Evolutionary conservation across 2,329 filamentous ascomycete genomes (phyloP).

Genomic region (Colletotrichum orbiculare): DNA sequence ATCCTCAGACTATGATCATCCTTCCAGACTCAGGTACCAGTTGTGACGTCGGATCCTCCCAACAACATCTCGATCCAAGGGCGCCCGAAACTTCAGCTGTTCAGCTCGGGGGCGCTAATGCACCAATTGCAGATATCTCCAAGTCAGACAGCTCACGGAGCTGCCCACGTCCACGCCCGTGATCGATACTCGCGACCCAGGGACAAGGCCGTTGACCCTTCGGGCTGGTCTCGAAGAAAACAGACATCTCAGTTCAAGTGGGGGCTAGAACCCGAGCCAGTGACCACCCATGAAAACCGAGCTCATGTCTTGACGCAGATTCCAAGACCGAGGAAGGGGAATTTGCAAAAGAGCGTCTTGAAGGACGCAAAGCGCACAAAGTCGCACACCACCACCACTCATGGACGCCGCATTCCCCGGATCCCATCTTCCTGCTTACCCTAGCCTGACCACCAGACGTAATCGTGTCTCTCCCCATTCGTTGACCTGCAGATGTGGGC

Average conservation of each 20-base stretch:
- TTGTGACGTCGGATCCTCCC: too few relatives aligned
- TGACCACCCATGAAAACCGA: constrained; percentile 9
- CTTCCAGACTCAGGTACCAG: too few relatives aligned
- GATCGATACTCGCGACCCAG: neutral
- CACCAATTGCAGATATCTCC: constrained; percentile 16
- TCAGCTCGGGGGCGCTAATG: constrained; percentile 4
- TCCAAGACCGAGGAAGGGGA: constrained; percentile 27
- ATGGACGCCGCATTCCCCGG: constrained; percentile 29
- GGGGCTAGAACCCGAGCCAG: neutral
- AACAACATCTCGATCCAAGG: too few relatives aligned
- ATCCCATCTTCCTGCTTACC: constrained; percentile 32
- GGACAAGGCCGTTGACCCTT: constrained; percentile 8
- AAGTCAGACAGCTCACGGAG: neutral
- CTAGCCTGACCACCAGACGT: constrained; percentile 19
- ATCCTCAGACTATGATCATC: too few relatives aligned
- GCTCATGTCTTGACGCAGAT: constrained; percentile 20
- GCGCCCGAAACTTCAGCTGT: too few relatives aligned
- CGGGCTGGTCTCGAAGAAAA: neutral
- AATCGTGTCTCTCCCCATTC: constrained; percentile 14
- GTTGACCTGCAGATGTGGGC: constrained; percentile 25
- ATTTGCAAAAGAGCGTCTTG: neutral
- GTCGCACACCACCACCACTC: neutral
- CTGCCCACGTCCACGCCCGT: too few relatives aligned
- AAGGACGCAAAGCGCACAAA: neutral
- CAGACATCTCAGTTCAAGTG: neutral